Base-by-base conservation (phyloP, 176 grass and related monocot species). In the Ananas comosus region DNA sequence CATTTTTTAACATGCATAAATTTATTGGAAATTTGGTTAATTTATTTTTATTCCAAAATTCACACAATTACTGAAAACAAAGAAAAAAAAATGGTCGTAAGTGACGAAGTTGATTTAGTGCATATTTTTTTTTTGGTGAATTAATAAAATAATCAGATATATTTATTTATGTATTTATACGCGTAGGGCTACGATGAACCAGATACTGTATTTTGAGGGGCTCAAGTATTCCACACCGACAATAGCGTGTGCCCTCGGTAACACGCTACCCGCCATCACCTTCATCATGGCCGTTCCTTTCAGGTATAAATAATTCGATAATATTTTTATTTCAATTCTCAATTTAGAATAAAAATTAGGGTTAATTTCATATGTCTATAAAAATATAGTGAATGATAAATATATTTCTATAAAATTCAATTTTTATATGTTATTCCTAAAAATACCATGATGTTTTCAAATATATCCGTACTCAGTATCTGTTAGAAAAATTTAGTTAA, bases 211-310 rank as follows among this genome's bases (percentile, higher is more conserved):
- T 50, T 81, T 88, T 76, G 64, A 87, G 2, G 93, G 93, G 0
- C 89, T 97, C 27, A 90, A 92, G 79, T 78, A 86, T 53, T 90
- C 93, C 3, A 85, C 81, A 18, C 84, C 93, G 14, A 92, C 89
- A 3, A 88, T 92, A 24, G 93, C 82, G 66, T 92, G 84, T 56
- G 93, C 93, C 56, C 86, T 97, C 0, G 72, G 50, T 53, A 97
- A 97, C 79, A 92, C 77, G 68, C 84, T 97, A 19, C 93, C 93
- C 11, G 89, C 93, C 49, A 75, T 92, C 11, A 97, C 93, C 24
- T 97, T 97, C 74, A 29, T 90, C 66, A 81, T 97, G 81, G 89
- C 93, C 11, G 77, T 86, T 9, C 84, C 72, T 19, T 78, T 97
- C 12, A 78, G 79, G 89, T 61, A 61, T 2, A 61, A 2, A 21